A percentile compares a stretch with the other conserved stretches of the same genome.
Evolutionary conservation across 1,139 yeast species (phyloP).

Genomic region (Hemisphaericaspora xylanilytica): DNA sequence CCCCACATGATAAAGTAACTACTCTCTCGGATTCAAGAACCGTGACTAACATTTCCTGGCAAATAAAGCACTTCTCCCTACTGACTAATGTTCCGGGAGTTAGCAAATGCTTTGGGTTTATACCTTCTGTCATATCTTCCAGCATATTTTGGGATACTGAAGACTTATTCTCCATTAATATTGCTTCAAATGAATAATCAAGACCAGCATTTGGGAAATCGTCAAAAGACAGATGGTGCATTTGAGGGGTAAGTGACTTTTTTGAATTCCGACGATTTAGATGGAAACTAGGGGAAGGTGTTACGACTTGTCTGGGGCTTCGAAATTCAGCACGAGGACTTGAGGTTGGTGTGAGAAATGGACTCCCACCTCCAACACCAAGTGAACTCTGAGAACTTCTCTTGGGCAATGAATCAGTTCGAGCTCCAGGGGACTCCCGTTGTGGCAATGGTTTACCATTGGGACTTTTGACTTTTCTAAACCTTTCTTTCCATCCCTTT

Average conservation of each 20-base stretch:
- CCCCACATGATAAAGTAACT: constrained; percentile 37
- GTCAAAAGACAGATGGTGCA: background rate
- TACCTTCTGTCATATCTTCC: background rate
- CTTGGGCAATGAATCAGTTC: background rate
- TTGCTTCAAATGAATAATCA: constrained; percentile 2
- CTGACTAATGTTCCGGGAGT: background rate
- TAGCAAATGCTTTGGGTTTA: background rate
- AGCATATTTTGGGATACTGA: background rate
- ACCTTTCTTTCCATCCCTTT: background rate
- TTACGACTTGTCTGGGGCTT: background rate
- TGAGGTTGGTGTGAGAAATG: background rate
- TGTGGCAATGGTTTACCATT: background rate
- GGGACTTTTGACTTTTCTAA: background rate
- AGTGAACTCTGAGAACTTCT: background rate
- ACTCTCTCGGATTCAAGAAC: constrained; percentile 34
- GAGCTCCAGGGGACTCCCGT: background rate
- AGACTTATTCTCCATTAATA: background rate
- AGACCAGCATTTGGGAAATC: background rate
- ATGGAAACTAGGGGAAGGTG: background rate
- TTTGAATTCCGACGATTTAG: background rate
- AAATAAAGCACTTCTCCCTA: constrained; percentile 29
- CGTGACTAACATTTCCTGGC: constrained; percentile 34
- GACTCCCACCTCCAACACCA: background rate
- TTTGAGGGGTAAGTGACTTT: background rate
- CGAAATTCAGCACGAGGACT: background rate